Percentiles rank a stretch among this genome's conserved stretches.
Evolutionary conservation across 192 early-diverging fungal species (phyloP).

Genomic region (Coemansia sp.): DNA sequence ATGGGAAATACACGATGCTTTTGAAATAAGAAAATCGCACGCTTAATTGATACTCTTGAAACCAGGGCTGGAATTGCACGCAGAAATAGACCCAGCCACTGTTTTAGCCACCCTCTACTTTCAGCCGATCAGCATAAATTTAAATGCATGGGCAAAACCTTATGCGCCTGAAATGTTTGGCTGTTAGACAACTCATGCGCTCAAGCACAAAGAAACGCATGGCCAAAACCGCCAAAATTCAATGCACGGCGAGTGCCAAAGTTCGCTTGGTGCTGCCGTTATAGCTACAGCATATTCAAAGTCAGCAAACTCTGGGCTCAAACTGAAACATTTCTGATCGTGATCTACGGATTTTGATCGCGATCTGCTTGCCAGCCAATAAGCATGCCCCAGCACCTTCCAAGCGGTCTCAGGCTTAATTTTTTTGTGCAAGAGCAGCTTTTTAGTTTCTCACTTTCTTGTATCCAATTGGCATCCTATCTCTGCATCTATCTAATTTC

Average conservation of each 20-base stretch:
- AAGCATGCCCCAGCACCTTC: constrained; percentile 5
- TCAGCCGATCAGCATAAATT: no score
- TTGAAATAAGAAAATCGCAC: background rate
- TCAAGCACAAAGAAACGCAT: no score
- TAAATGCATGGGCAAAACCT: no score
- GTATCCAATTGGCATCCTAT: background rate
- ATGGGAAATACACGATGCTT: constrained; percentile 6
- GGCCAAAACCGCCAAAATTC: no score
- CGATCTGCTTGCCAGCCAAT: constrained; percentile 10
- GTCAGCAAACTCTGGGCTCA: no score
- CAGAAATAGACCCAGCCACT: constrained; percentile 8
- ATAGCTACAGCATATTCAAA: no score
- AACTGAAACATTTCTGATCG: constrained; percentile 2
- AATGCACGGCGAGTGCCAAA: no score
- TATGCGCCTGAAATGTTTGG: no score
- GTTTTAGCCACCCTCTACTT: constrained; percentile 8
- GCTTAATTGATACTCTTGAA: background rate
- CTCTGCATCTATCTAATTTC: constrained; percentile 6
- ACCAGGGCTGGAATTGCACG: constrained; percentile 9
- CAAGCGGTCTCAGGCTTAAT: background rate
- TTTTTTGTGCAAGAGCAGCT: constrained; percentile 4
- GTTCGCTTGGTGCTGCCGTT: no score
- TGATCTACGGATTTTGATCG: constrained; percentile 7
- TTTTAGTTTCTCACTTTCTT: background rate
- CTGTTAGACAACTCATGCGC: no score